Percentiles rank a stretch among this genome's conserved stretches.
Conservation (phyloP, 192 early-diverging fungal species). For the Linnemannia schmuckeri region DNA sequence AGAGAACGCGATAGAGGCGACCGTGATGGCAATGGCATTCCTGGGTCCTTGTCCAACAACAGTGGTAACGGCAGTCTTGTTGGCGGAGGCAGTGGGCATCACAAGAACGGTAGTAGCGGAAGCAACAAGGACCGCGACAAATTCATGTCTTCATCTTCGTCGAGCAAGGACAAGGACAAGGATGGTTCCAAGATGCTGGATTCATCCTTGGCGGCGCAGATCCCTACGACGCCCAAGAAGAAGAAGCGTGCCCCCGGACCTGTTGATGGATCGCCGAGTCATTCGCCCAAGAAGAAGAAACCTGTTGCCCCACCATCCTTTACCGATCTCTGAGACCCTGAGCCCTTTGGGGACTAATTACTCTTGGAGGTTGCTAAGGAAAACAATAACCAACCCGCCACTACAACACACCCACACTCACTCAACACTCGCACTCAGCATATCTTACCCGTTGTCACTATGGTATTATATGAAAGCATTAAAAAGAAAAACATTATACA, state of each 20-base stretch:
- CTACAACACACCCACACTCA: not conserved
- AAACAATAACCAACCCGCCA: not conserved
- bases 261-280: constrained; percentile 15
- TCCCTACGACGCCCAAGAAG: constrained; percentile 36
- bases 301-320: constrained; percentile 23
- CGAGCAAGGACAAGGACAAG: constrained; percentile 20
- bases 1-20: constrained; percentile 28
- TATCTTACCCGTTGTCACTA: too few species aligned
- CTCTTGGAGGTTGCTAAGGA: not conserved
- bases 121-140: constrained; percentile 41
- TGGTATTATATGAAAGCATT: too few species aligned
- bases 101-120: constrained; percentile 31
- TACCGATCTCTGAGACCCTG: constrained; percentile 14
- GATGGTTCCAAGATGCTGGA: constrained; percentile 9
- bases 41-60: constrained; percentile 29
- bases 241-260: constrained; percentile 19
- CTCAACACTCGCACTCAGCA: too few species aligned
- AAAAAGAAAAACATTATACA: not conserved
- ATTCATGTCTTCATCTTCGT: constrained; percentile 21
- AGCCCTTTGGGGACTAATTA: not conserved
- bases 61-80: constrained; percentile 31
- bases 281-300: constrained; percentile 42
- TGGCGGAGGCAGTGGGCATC: constrained; percentile 29
- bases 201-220: not conserved
- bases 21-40: constrained; percentile 14